These are phyloP conservation scores for Przewalskia tangutica DNA, from an alignment of 257 asterid species.

Conservation along the genomic window DNA sequence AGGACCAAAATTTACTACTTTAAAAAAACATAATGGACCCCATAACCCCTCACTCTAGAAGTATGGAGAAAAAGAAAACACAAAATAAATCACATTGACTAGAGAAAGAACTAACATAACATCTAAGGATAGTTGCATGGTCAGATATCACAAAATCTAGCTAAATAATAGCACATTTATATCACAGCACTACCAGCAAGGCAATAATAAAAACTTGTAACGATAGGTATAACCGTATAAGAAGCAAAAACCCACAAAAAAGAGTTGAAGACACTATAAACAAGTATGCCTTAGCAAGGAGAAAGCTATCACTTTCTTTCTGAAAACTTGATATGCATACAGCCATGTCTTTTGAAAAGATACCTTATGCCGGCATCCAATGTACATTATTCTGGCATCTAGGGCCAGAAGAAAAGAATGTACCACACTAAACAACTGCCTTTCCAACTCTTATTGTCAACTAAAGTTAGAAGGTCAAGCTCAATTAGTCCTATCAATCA, in stretches of 20 bases:
- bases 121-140: background rate
- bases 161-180: background rate
- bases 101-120: background rate
- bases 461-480: background rate
- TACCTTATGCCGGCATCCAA: background rate
- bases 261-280: background rate
- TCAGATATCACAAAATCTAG: background rate
- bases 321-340: background rate
- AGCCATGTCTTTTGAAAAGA: background rate
- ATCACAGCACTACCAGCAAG: background rate
- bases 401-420: background rate
- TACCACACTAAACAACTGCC: background rate
- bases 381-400: background rate
- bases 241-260: background rate
- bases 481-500: background rate
- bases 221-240: background rate
- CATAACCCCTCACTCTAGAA: background rate
- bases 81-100: background rate
- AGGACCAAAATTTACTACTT: background rate
- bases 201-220: background rate
- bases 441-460: background rate
- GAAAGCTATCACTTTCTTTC: background rate
- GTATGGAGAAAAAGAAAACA: background rate
- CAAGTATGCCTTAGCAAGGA: background rate
- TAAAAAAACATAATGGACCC: background rate